These are phyloP conservation scores for Margaritispora aquatica DNA, from an alignment of 495 filamentous ascomycete species.

Conservation along the genomic window DNA sequence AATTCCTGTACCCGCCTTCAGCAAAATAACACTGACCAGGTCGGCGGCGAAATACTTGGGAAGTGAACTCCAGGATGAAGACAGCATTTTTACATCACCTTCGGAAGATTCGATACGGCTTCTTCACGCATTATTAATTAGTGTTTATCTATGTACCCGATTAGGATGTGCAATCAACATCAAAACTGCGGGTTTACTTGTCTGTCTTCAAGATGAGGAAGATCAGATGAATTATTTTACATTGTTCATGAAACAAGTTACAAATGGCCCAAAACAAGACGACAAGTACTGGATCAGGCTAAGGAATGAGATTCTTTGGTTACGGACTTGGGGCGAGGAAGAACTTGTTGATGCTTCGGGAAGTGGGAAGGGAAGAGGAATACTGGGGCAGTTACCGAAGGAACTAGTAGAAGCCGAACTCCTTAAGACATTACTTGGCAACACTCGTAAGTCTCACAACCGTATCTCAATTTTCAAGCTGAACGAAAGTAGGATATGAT, in stretches of 20 bases:
- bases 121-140: slow-evolving; percentile 61
- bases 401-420: slow-evolving; percentile 67
- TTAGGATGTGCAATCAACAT: slow-evolving; percentile 55
- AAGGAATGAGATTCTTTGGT: slow-evolving; percentile 70
- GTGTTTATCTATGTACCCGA: slow-evolving; percentile 55
- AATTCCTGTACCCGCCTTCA: slow-evolving; percentile 31
- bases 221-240: slow-evolving; percentile 61
- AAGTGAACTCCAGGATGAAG: slow-evolving; percentile 48
- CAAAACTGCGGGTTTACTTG: slow-evolving; percentile 52
- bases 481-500: slow-evolving; percentile 52
- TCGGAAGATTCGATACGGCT: slow-evolving; percentile 53
- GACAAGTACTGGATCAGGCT: slow-evolving; percentile 61
- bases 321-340: slow-evolving; percentile 68
- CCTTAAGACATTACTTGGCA: slow-evolving; percentile 65
- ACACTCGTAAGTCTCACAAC: slow-evolving; percentile 48
- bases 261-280: slow-evolving; percentile 40
- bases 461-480: neutral
- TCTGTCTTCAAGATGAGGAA: slow-evolving; percentile 48
- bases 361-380: slow-evolving; percentile 42
- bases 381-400: slow-evolving; percentile 62
- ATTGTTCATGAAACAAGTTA: slow-evolving; percentile 50
- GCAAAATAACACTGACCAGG: slow-evolving; percentile 24
- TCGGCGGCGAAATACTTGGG: slow-evolving; percentile 36
- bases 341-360: slow-evolving; percentile 25
- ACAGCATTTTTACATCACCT: slow-evolving; percentile 65